Base-by-base conservation (phyloP, 768 basidiomycete genomes). In the Boletus rex-veris region DNA sequence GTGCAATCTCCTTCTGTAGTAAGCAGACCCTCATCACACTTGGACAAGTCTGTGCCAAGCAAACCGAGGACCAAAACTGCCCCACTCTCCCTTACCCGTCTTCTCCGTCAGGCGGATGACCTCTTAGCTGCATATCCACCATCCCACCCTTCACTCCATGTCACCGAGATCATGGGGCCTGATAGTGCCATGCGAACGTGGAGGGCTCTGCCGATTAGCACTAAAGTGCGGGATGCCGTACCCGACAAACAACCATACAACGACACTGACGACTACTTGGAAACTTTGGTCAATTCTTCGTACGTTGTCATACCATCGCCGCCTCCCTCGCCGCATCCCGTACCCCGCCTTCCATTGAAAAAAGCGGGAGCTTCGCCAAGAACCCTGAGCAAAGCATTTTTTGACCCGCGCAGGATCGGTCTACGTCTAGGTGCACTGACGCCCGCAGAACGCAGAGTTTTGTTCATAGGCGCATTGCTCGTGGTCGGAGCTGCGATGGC, bases 141-240 rank as follows among this genome's bases (percentile, higher is more conserved):
- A 3, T 73, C 77, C 2, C 78, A 86, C 48, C 77, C 83, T 10
- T 72, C 67, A 1, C 72, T 92, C 12, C 64, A 58, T 4, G 71
- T 89, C 15, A 70, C 77, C 7, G 71, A 74, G 28, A 88, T 88
- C 45, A 83, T 92, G 79, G 90, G 90, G 9, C 88, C 86, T 1
- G 83, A 87, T 61, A 90, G 88, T 62, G 86, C 81, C 36, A 73
- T 90, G 47, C 81, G 78, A 65, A 91, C 90, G 9, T 92, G 89
- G 89, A 60, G 53, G 47, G 58, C 64, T 41, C 52, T 53, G 31
- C 74, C 75, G 35, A 72, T 68, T 18, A 61, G 56, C 15, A 16
- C 55, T 21, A 48, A 45, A 7, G 12, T 18, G 6, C 41, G 18
- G 33, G 49, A 61, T 31, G 51, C 52, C n/a, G 21, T 48, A 55